Base-by-base conservation (phyloP, 2,329 filamentous ascomycete species). In the Stagonosporopsis rhizophila region DNA sequence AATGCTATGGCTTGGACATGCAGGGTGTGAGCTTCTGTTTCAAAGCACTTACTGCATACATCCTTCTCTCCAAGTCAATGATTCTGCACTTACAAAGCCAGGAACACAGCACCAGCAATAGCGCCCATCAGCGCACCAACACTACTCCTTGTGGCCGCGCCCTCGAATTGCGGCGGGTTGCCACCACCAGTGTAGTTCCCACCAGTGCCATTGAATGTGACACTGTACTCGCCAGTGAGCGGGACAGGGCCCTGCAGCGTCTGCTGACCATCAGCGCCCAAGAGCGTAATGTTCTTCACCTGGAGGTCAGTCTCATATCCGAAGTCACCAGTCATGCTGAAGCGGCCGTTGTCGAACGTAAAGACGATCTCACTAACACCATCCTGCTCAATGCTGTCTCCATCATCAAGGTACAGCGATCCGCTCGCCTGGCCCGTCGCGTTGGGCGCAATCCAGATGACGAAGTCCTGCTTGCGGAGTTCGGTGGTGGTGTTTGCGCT, bases 351-450 rank as follows among this genome's bases (percentile, higher is more conserved):
- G 48, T 80, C 76, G 68, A 87, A 92, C 14, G 72, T 67, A 65
- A 92, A 90, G 9, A 76, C 75, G 46, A 92, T 81, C 47, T 83
- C 76, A 2, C 82, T 85, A 11, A 81, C 85, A 0, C 69, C 75
- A 5, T 76, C 62, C 73, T 89, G 89, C 58, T 84, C 78, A 47
- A 92, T 62, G 14, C 83, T 87, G 45, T 87, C 85, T 2, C 91
- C 91, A 56, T 95, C 91, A 61, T 95, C 91, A 2, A 94, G 77
- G 70, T 93, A 94, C 45, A 95, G 78, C 44, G 81, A 80, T 0
- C 91, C 91, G 0, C 70, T 70, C 0, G 91, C 91, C n/a, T 79
- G 83, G 4, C 87, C 88, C 34, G 87, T 79, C 1, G 72, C 67
- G 8, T 85, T 85, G 0, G 89, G 81, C 0, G 90, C 87, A 37